Base-by-base conservation (phyloP, 2,329 filamentous ascomycete genomes). In the Xylaria sp. region DNA sequence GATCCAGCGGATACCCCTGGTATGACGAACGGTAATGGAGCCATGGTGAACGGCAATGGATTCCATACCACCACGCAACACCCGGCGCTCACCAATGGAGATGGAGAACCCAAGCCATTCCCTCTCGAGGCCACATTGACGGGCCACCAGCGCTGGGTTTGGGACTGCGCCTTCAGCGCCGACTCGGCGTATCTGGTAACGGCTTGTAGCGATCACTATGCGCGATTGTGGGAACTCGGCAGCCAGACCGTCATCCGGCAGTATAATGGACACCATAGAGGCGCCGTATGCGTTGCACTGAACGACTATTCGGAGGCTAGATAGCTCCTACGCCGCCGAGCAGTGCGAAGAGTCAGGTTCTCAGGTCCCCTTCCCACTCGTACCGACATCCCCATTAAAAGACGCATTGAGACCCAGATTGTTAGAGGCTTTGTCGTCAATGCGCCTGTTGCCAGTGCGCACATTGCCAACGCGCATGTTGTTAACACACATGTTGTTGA, bases 101-200 rank as follows among this genome's bases (percentile, higher is more conserved):
- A 74, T 68, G 51, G 70, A 75, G n/a, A 74, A n/a, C 80, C 85
- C 9, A 88, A 86, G 79, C 91, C 85, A 51, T 96, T 93, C 74
- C 92, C 91, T 10, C 88, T 97, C 23, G 93, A 97, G 81, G 94
- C 94, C 2, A 97, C 94, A 1, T 88, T 98, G 1, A 92, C 92
- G 25, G 93, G 92, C 64, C 94, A 98, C 81, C 94, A 98, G 82
- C 90, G 94, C 63, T 98, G 94, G 94, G 94, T 98, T 0, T 98
- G 94, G 94, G 94, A 98, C 80, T 98, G 94, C 77, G 94, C 94
- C 0, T 98, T 98, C 82, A 95, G 92, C 70, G 94, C 94, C 31
- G 94, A 98, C 79, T 94, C 91, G 41, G 94, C 94, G 0, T 98
- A 98, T 77, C 85, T 98, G 7, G 94, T 98, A 13, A 98, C 94